Conservation (phyloP, 2,329 filamentous ascomycete species). For the Grosmannia huntii region DNA sequence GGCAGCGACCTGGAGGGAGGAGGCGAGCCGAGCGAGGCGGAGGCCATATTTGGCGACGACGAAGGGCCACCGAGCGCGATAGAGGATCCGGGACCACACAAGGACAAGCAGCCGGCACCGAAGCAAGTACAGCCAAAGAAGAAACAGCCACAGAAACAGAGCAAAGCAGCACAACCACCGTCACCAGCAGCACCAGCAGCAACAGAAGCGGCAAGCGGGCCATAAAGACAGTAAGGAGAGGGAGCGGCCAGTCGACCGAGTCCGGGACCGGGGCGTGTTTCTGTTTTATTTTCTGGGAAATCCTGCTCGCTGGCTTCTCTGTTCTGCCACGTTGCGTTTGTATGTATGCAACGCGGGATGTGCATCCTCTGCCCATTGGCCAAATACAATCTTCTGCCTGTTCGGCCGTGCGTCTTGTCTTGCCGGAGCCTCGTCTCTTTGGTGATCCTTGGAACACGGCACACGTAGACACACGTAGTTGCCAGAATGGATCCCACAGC, state of each 20-base stretch:
- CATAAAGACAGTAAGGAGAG: neutral
- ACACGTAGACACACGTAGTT: too few species aligned
- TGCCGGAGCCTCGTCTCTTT: too few species aligned
- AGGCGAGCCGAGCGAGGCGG: neutral
- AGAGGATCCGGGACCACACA: neutral
- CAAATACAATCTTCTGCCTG: neutral
- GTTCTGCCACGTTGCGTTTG: neutral
- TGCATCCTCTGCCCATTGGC: neutral
- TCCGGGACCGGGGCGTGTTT: neutral
- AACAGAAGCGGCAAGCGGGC: neutral
- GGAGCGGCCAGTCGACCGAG: neutral
- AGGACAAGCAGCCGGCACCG: neutral
- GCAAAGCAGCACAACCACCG: neutral
- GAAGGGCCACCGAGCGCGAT: neutral
- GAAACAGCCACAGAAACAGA: neutral
- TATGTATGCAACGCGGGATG: neutral
- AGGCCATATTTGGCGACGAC: neutral
- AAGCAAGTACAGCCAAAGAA: neutral
- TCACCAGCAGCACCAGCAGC: neutral
- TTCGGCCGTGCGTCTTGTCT: neutral
- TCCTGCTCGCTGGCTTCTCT: neutral
- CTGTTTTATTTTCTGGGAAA: neutral
- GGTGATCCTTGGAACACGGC: too few species aligned
- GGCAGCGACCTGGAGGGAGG: neutral
- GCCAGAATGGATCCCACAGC: too few species aligned